Conservation (phyloP, 2,329 filamentous ascomycete species). For the Mycosphaerella sp. region DNA sequence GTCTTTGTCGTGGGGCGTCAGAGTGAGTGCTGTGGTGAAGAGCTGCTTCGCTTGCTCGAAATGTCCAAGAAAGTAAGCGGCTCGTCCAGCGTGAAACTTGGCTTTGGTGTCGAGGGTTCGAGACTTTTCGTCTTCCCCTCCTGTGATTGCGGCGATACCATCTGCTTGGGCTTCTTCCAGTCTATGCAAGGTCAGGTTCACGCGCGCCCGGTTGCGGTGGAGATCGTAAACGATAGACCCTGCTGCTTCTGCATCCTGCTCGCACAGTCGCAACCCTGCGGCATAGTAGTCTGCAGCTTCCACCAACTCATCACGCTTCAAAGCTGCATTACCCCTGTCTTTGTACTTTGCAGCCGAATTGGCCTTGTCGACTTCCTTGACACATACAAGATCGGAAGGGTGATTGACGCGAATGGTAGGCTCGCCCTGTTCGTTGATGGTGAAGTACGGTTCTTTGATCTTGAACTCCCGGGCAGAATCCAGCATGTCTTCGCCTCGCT, state of each 20-base stretch:
- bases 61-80: conserved; percentile 22
- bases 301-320: conserved; percentile 21
- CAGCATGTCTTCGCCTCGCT: conserved; percentile 30
- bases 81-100: conserved; percentile 24
- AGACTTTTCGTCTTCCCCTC: conserved; percentile 5
- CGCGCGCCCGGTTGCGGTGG: conserved; percentile 15
- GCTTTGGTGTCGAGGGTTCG: conserved; percentile 20
- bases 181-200: conserved; percentile 11
- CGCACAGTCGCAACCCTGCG: conserved; percentile 17
- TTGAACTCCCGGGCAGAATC: conserved; percentile 24
- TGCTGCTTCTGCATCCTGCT: not conserved
- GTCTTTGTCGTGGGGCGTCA: conserved; percentile 17
- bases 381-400: conserved; percentile 24
- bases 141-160: conserved; percentile 10
- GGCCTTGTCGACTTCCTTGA: not conserved
- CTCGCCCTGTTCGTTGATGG: conserved; percentile 26
- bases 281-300: conserved; percentile 20
- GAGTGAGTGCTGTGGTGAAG: conserved; percentile 8
- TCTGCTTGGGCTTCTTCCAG: conserved; percentile 14
- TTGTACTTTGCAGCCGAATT: conserved; percentile 23
- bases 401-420: conserved; percentile 27
- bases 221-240: conserved; percentile 7
- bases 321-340: conserved; percentile 27
- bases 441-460: conserved; percentile 32
- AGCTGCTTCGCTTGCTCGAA: conserved; percentile 13